Evolutionary conservation across 352 stramenopile genomes (phyloP).

Genomic region (Phytophthora meadii): DNA sequence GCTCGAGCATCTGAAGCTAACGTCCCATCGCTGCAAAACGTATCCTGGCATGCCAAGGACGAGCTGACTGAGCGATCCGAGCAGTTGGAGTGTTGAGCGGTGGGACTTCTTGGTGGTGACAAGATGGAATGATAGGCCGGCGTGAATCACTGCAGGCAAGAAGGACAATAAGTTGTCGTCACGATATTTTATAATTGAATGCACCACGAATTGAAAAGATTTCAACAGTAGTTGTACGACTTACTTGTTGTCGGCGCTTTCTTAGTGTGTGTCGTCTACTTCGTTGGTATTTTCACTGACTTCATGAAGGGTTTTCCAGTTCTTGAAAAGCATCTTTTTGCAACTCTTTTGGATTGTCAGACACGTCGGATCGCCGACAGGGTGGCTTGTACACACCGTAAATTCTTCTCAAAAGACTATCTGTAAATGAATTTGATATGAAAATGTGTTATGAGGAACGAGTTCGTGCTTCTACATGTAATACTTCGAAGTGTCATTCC

Average conservation of each 20-base stretch:
- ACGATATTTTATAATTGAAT: conserved; percentile 41
- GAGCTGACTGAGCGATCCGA: conserved; percentile 34
- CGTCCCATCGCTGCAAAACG: conserved; percentile 39
- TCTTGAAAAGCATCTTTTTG: conserved; percentile 39
- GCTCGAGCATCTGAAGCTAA: conserved; percentile 72
- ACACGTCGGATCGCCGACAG: too few species aligned
- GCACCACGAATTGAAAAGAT: conserved; percentile 10
- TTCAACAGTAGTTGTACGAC: too few species aligned
- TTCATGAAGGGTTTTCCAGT: conserved; percentile 50
- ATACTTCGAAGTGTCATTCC: too few species aligned
- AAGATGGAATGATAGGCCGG: conserved; percentile 11
- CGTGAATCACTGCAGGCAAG: not conserved
- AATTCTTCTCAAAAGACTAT: too few species aligned
- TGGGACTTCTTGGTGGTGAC: conserved; percentile 39
- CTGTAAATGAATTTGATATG: too few species aligned
- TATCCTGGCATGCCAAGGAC: conserved; percentile 34
- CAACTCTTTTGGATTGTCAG: too few species aligned
- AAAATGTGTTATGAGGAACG: too few species aligned
- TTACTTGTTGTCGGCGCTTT: too few species aligned
- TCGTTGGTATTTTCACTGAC: conserved; percentile 11
- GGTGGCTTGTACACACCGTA: too few species aligned
- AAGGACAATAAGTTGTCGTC: conserved; percentile 17
- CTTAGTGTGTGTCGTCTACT: not conserved
- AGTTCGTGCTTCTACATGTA: too few species aligned
- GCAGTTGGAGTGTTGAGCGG: conserved; percentile 35